These are phyloP conservation scores for Isatis tinctoria DNA, from an alignment of 345 rosid species.

Conservation along the genomic window DNA sequence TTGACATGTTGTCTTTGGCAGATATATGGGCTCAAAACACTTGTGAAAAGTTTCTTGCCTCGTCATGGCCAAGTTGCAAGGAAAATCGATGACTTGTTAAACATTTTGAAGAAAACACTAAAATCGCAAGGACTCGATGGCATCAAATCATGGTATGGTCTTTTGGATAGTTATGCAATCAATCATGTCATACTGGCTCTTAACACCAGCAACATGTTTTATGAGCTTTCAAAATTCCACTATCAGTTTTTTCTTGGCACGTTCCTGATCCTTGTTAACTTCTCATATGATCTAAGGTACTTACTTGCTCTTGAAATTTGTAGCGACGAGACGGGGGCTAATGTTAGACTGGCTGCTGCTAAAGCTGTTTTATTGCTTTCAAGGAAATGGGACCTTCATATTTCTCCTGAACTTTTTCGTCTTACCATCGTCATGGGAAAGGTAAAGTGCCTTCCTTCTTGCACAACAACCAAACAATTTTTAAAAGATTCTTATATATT, in stretches of 20 bases:
- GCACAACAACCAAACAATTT: conserved; percentile 3
- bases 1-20: conserved; percentile 35
- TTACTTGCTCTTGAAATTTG: conserved; percentile 26
- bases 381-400: conserved; percentile 87
- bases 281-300: conserved; percentile 4
- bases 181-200: conserved; percentile 3
- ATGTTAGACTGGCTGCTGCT: conserved; percentile 76
- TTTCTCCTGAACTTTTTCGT: conserved; percentile 64
- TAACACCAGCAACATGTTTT: neutral
- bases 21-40: conserved; percentile 80
- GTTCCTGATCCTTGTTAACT: neutral
- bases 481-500: neutral
- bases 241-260: neutral
- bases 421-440: conserved; percentile 57
- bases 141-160: conserved; percentile 49
- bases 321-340: conserved; percentile 50
- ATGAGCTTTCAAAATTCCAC: conserved; percentile 1
- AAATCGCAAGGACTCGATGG: conserved; percentile 39
- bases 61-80: conserved; percentile 47
- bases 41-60: conserved; percentile 81
- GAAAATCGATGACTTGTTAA: conserved; percentile 50
- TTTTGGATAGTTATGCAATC: conserved; percentile 12
- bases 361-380: conserved; percentile 82
- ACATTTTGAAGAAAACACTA: conserved; percentile 53
- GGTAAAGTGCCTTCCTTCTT: conserved; percentile 42